Evolutionary conservation across 106 monocot genomes (phyloP), one percentile per base, ranked within the genome.

Genomic region (Phalaenopsis equestris): DNA sequence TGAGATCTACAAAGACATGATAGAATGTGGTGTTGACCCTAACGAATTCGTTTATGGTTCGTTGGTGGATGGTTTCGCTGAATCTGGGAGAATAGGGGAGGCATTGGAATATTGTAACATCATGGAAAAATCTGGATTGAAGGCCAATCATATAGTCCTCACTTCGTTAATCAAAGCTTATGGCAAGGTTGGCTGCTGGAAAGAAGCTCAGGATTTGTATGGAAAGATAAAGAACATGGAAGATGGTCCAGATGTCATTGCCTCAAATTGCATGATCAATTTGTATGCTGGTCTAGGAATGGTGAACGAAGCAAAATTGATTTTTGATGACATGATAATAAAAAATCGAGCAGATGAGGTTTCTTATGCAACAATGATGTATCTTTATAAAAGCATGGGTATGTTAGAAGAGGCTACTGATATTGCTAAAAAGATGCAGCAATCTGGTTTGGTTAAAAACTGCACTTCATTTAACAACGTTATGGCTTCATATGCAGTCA

Each of bases 151-250:
- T 43, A 85, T 95, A 48, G 83, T 91, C 16, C 79, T 95, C 48
- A 95, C 95, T 14, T 89, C 95, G 39, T 73, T 95, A n/a, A 87
- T 95, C n/a, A 95, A 95, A 83, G 95, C 87, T 65, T 91, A 88
- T 48, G 38, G 85, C 45, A 93, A 89, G 75, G 76, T 46, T 70
- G 81, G 88, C 73, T 57, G 87, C 72, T 95, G 93, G 95, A 84
- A 84, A 79, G 87, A 93, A 82, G 92, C 95, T 56, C 91, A 95
- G 72, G 85, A 88, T 48, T 23, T 93, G 67, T 95, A 95, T 81
- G 73, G 81, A 65, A 85, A 80, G 57, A 86, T 95, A 76, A 89
- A 87, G 79, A 82, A 78, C 55, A 43, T 87, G 67, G 76, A 84
- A 64, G 83, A 57, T 70, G 92, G 92, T n/a, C 90, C 89, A 64